phyloP scores from a whole-genome alignment of 148 eudicot species.

The Suaeda aralocaspica region DNA sequence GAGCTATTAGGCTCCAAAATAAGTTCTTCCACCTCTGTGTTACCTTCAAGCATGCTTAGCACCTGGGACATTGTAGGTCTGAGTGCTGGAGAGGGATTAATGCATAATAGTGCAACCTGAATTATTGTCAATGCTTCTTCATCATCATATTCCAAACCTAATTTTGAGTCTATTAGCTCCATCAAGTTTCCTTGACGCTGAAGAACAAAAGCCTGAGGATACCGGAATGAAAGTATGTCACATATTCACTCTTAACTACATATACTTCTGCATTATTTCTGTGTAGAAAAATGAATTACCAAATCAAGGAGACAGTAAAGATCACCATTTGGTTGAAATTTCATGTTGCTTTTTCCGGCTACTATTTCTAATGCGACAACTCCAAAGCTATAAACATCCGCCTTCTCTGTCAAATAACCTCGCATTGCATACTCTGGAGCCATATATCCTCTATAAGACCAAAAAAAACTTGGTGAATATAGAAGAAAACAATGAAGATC shows the following conservation, averaged over 20 bases:
- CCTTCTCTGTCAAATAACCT: slow-evolving; percentile 58
- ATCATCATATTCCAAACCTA: slow-evolving; percentile 9
- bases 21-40: not conserved
- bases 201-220: slow-evolving; percentile 19
- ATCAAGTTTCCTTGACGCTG: slow-evolving; percentile 25
- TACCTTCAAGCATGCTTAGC: slow-evolving; percentile 37
- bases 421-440: slow-evolving; percentile 67
- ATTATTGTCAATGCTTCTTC: slow-evolving; percentile 29
- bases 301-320: slow-evolving; percentile 48
- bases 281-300: slow-evolving; percentile 22
- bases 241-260: not conserved
- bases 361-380: slow-evolving; percentile 54
- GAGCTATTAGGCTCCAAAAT: slow-evolving; percentile 9
- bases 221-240: not conserved
- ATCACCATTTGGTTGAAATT: slow-evolving; percentile 32
- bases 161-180: slow-evolving; percentile 24
- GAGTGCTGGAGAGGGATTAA: slow-evolving; percentile 36
- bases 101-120: slow-evolving; percentile 35
- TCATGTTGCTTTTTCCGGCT: slow-evolving; percentile 51
- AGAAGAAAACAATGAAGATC: too few relatives aligned
- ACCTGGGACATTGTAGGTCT: slow-evolving; percentile 41
- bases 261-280: too few relatives aligned
- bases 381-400: slow-evolving; percentile 68
- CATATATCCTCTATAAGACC: slow-evolving; percentile 54
- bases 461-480: too few relatives aligned